Evolutionary conservation across 129 eudicot genomes (phyloP).

Genomic region (Lactuca sativa): DNA sequence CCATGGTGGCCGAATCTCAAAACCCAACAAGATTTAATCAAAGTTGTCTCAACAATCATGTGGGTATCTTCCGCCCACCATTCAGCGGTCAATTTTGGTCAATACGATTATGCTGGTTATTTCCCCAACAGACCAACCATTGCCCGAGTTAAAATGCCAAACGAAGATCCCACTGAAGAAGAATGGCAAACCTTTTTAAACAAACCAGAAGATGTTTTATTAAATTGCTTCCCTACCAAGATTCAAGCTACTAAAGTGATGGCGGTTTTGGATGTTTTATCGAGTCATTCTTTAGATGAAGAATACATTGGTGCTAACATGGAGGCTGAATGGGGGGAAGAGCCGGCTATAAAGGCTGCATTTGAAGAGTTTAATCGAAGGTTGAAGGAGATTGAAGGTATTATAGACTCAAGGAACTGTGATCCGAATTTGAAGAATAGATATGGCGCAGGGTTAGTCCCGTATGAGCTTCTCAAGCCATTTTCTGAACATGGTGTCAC

Average conservation of each 20-base stretch:
- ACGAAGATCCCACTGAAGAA: conserved; percentile 32
- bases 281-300: conserved; percentile 39
- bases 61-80: conserved; percentile 48
- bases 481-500: conserved; percentile 43
- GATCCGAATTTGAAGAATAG: conserved; percentile 32
- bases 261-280: conserved; percentile 32
- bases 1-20: conserved; percentile 55
- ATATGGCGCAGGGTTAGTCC: conserved; percentile 37
- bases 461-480: conserved; percentile 39
- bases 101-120: conserved; percentile 44
- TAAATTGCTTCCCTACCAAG: conserved; percentile 29
- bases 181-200: conserved; percentile 30
- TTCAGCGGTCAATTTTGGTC: conserved; percentile 55
- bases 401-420: conserved; percentile 32
- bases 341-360: conserved; percentile 30
- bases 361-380: conserved; percentile 19
- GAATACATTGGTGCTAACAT: conserved; percentile 31
- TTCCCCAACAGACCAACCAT: conserved; percentile 43
- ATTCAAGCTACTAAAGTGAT: conserved; percentile 32
- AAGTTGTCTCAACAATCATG: conserved; percentile 31
- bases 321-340: conserved; percentile 36
- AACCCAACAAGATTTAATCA: conserved; percentile 31
- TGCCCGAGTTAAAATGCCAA: conserved; percentile 37
- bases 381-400: conserved; percentile 22
- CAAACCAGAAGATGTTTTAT: conserved; percentile 26